These are phyloP conservation scores for Rostrohypoxylon terebratum DNA, from an alignment of 495 filamentous ascomycete genomes.

Conservation along the genomic window DNA sequence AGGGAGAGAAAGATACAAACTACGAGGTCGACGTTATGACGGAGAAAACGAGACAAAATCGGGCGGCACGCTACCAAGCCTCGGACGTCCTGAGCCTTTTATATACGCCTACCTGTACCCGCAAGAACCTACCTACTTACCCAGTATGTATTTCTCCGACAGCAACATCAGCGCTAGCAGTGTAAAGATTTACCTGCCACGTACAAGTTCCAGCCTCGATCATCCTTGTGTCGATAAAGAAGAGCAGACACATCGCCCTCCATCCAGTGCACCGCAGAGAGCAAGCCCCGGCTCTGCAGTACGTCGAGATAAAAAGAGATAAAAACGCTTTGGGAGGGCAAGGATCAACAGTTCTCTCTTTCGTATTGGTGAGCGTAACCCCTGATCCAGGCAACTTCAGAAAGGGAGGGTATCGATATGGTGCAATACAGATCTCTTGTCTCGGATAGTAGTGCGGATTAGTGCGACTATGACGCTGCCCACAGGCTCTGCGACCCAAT, in stretches of 20 bases:
- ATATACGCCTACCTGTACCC: conserved; percentile 34
- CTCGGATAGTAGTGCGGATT: conserved; percentile 47
- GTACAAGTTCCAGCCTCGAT: conserved; percentile 47
- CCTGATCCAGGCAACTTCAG: conserved; percentile 18
- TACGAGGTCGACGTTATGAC: conserved; percentile 25
- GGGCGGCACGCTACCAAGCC: conserved; percentile 1
- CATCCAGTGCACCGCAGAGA: conserved; percentile 30
- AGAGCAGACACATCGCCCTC: conserved; percentile 25
- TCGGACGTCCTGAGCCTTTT: conserved; percentile 38
- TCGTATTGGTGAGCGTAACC: conserved; percentile 38
- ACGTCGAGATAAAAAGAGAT: conserved; percentile 30
- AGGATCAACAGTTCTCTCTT: conserved; percentile 38
- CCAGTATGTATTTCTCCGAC: conserved; percentile 37
- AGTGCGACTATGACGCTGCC: conserved; percentile 45
- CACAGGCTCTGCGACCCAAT: conserved; percentile 35
- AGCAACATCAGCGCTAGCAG: conserved; percentile 22
- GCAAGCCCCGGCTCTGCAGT: conserved; percentile 33
- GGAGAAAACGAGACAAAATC: conserved; percentile 6
- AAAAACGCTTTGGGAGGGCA: conserved; percentile 24
- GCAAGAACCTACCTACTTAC: conserved; percentile 11
- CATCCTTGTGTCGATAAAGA: conserved; percentile 44
- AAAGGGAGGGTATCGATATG: conserved; percentile 32
- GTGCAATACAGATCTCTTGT: conserved; percentile 45
- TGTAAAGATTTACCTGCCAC: conserved; percentile 20
- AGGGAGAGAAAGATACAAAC: neutral